Conservation (phyloP, 208 protist species). For the Wallacemonas rigidus region DNA sequence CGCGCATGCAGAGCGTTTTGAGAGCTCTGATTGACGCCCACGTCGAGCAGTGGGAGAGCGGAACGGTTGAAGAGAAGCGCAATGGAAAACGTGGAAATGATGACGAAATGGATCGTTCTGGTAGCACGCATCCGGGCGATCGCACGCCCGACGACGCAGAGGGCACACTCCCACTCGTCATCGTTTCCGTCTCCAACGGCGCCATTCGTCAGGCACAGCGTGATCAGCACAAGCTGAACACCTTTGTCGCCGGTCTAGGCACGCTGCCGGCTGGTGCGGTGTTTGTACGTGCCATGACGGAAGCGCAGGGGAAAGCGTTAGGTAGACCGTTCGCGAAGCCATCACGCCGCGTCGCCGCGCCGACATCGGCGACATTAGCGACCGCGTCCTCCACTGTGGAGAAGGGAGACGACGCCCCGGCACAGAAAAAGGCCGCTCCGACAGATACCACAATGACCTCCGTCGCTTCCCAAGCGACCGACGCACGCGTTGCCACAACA, state of each 20-base stretch:
- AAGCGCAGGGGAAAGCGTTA: neutral
- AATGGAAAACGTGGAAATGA: neutral
- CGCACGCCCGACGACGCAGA: neutral
- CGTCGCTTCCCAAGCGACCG: too few species aligned
- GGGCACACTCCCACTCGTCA: neutral
- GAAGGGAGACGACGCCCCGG: neutral
- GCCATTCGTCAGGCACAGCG: neutral
- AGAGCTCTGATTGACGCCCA: neutral
- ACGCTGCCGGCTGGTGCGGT: neutral
- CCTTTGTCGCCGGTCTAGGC: neutral
- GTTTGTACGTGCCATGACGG: conserved; percentile 11
- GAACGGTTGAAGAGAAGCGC: neutral
- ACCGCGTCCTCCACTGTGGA: neutral
- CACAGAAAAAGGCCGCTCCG: too few species aligned
- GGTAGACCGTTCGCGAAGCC: conserved; percentile 16
- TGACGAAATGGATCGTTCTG: neutral
- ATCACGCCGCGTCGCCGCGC: neutral
- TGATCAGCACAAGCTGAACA: conserved; percentile 6
- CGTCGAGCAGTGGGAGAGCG: conserved; percentile 4
- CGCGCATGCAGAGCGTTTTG: neutral
- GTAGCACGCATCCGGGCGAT: neutral
- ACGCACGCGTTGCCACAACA: neutral
- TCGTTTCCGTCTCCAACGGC: conserved; percentile 7
- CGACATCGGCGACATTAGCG: neutral
- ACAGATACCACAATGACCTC: too few species aligned